Evolutionary conservation across 805 yeast species (phyloP).

Genomic region (Ogataea thermomethanolica): DNA sequence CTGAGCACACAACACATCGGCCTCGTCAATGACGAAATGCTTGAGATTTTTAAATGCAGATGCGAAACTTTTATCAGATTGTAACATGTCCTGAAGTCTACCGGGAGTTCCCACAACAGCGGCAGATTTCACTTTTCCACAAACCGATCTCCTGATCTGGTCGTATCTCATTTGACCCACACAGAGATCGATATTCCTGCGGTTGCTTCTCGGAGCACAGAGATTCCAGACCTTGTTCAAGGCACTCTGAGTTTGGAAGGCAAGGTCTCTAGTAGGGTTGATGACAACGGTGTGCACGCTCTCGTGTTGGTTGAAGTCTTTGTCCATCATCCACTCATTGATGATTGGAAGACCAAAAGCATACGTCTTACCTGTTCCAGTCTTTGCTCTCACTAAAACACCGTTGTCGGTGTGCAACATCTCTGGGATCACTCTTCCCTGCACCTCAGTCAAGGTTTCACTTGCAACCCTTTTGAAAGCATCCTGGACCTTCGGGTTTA

Average conservation of each 20-base stretch:
- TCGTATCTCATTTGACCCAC: conserved; percentile 63
- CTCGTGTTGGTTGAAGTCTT: conserved; percentile 23
- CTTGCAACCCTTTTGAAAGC: conserved; percentile 40
- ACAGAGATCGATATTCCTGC: conserved; percentile 44
- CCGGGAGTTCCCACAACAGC: conserved; percentile 90
- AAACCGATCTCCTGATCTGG: conserved; percentile 24
- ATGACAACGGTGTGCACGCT: conserved; percentile 62
- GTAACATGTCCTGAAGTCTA: conserved; percentile 62
- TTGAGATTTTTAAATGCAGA: conserved; percentile 50
- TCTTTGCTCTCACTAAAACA: conserved; percentile 83
- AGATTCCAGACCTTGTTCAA: conserved; percentile 43
- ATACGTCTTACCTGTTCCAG: conserved; percentile 93
- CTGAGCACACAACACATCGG: conserved; percentile 79
- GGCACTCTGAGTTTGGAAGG: conserved; percentile 73
- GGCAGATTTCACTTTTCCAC: conserved; percentile 40
- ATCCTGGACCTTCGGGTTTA: conserved; percentile 15
- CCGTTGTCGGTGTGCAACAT: conserved; percentile 51
- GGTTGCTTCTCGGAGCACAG: conserved; percentile 7
- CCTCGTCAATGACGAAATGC: conserved; percentile 82
- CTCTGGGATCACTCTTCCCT: conserved; percentile 58
- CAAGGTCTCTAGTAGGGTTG: conserved; percentile 90
- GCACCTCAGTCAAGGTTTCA: conserved; percentile 62
- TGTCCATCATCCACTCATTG: conserved; percentile 42
- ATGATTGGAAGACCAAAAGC: conserved; percentile 83
- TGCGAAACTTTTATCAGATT: conserved; percentile 41